A percentile compares a stretch with the other conserved stretches of the same genome.
These are phyloP conservation scores for Boletus subcaerulescens DNA, from an alignment of 768 basidiomycete genomes.

Conservation along the genomic window DNA sequence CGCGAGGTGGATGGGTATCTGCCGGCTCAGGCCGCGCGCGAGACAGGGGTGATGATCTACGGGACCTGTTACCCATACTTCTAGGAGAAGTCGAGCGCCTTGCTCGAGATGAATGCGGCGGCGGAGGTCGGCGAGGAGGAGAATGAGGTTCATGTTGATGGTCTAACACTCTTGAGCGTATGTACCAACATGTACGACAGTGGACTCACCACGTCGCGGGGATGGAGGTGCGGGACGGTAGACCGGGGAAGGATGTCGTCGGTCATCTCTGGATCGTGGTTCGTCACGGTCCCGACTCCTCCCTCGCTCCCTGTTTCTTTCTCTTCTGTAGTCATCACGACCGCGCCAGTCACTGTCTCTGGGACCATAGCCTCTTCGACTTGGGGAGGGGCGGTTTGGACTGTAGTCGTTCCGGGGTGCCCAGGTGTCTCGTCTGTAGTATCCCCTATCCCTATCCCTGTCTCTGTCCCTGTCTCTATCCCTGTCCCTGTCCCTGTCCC, in stretches of 20 bases:
- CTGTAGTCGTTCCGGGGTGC: slow-evolving; percentile 15
- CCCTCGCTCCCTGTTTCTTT: slow-evolving; percentile 18
- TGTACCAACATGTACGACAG: neutral
- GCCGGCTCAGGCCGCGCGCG: slow-evolving; percentile 12
- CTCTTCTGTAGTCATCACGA: slow-evolving; percentile 25
- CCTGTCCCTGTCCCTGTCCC: slow-evolving; percentile 14
- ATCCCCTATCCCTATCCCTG: slow-evolving; percentile 10
- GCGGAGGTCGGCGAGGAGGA: slow-evolving; percentile 14
- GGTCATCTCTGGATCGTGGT: slow-evolving; percentile 19
- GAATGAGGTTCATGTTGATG: slow-evolving; percentile 9
- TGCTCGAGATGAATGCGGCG: slow-evolving; percentile 13
- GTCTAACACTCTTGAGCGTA: slow-evolving; percentile 10
- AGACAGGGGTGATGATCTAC: slow-evolving; percentile 19
- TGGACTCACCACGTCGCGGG: slow-evolving; percentile 26
- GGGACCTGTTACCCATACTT: slow-evolving; percentile 22
- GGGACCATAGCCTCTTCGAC: slow-evolving; percentile 14
- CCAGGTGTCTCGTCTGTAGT: slow-evolving; percentile 21
- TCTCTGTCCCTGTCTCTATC: slow-evolving; percentile 9
- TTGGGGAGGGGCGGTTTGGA: slow-evolving; percentile 9
- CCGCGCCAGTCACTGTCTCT: slow-evolving; percentile 17
- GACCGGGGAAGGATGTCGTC: slow-evolving; percentile 14
- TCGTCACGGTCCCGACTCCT: slow-evolving; percentile 25
- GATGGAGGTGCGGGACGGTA: slow-evolving; percentile 21
- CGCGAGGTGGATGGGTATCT: slow-evolving; percentile 9
- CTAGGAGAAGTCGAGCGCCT: slow-evolving; percentile 22